phyloP scores from a whole-genome alignment of 371 early-diverging fungal genomes.

The Umbelopsis sp. region DNA sequence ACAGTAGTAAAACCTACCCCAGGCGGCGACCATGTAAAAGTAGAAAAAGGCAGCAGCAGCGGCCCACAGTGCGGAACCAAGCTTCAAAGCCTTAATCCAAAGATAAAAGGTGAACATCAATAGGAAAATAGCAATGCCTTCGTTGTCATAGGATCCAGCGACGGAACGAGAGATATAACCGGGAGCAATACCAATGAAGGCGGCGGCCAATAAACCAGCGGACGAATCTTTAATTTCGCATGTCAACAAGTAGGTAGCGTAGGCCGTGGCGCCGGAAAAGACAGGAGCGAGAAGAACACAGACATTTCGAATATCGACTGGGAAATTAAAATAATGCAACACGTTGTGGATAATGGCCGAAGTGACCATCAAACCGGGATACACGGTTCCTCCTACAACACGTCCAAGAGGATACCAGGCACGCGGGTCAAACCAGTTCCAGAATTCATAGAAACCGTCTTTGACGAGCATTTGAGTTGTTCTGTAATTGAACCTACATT shows the following conservation, averaged over 20 bases:
- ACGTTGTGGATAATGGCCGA: slow-evolving; percentile 95
- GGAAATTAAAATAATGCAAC: slow-evolving; percentile 86
- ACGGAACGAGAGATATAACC: slow-evolving; percentile 99
- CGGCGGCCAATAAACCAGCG: slow-evolving; percentile 95
- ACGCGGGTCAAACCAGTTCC: slow-evolving; percentile 99
- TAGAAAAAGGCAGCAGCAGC: slow-evolving; percentile 90
- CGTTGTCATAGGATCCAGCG: slow-evolving; percentile 99
- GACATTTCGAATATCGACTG: slow-evolving; percentile 96
- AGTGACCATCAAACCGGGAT: slow-evolving; percentile 98
- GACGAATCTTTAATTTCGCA: slow-evolving; percentile 87
- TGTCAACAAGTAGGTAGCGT: slow-evolving; percentile 92
- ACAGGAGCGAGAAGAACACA: slow-evolving; percentile 97
- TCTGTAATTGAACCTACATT: slow-evolving; percentile 93
- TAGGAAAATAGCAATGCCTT: slow-evolving; percentile 98
- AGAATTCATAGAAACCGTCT: slow-evolving; percentile 96
- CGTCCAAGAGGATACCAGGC: slow-evolving; percentile 99
- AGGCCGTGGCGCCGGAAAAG: slow-evolving; percentile 93
- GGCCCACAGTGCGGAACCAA: slow-evolving; percentile 89
- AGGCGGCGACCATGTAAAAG: slow-evolving; percentile 99
- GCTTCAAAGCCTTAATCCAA: slow-evolving; percentile 95
- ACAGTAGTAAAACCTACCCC: slow-evolving; percentile 69
- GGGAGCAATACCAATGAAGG: slow-evolving; percentile 97
- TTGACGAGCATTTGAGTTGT: slow-evolving; percentile 96
- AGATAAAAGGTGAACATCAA: slow-evolving; percentile 96
- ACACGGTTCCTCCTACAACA: slow-evolving; percentile 97